phyloP scores from a whole-genome alignment of 495 filamentous ascomycete species.

The Hyaloscypha hepaticicola region DNA sequence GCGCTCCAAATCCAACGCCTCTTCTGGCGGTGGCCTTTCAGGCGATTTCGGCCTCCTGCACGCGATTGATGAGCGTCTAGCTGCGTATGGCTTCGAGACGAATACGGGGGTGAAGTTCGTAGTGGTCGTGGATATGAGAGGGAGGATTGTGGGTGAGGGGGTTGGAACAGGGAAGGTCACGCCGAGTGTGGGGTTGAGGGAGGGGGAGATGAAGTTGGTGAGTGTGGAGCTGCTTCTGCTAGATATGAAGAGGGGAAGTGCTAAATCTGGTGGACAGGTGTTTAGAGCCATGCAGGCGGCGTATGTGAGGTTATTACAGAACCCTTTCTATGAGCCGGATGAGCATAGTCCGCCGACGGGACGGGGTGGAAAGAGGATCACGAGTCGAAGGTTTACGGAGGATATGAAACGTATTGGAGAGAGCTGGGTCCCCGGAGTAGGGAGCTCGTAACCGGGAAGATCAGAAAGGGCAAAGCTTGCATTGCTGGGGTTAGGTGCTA shows the following conservation, averaged over 20 bases:
- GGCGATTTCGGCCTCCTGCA: constrained; percentile 92
- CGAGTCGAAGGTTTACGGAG: constrained; percentile 72
- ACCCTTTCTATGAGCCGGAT: constrained; percentile 93
- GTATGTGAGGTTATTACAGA: constrained; percentile 85
- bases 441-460: constrained; percentile 4
- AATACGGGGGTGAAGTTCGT: constrained; percentile 92
- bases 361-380: constrained; percentile 65
- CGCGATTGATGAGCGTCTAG: constrained; percentile 86
- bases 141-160: constrained; percentile 40
- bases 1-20: constrained; percentile 63
- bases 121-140: constrained; percentile 82
- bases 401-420: constrained; percentile 87
- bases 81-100: constrained; percentile 94
- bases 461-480: constrained; percentile 23
- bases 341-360: constrained; percentile 62
- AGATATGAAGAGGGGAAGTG: not conserved
- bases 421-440: constrained; percentile 27
- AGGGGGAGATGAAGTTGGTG: constrained; percentile 80
- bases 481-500: constrained; percentile 32
- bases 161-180: constrained; percentile 25
- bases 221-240: constrained; percentile 30
- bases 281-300: constrained; percentile 89
- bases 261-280: constrained; percentile 50
- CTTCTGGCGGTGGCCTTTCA: constrained; percentile 48
- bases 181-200: constrained; percentile 57